A percentile compares a stretch with the other conserved stretches of the same genome.
These are phyloP conservation scores for Starmera dryadoides DNA, from an alignment of 805 yeast genomes.

Conservation along the genomic window DNA sequence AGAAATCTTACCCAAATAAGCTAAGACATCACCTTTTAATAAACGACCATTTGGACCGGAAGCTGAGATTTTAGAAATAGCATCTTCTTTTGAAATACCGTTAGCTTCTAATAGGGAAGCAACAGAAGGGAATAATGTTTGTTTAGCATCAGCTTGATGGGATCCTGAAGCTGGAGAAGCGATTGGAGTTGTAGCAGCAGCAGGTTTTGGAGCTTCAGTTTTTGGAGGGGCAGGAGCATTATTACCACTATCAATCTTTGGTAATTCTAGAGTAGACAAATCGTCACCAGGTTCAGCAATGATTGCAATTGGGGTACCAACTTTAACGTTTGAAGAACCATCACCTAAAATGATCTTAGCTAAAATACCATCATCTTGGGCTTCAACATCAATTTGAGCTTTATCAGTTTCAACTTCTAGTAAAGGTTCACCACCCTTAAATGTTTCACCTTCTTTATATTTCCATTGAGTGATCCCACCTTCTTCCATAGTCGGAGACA, in stretches of 20 bases:
- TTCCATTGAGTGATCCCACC: slow-evolving; percentile 94
- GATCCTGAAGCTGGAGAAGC: slow-evolving; percentile 6
- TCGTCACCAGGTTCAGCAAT: slow-evolving; percentile 88
- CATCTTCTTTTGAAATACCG: slow-evolving; percentile 61
- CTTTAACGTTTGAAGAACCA: slow-evolving; percentile 77
- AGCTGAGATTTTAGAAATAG: slow-evolving; percentile 64
- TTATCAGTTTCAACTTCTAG: slow-evolving; percentile 84
- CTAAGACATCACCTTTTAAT: slow-evolving; percentile 86
- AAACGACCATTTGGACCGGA: slow-evolving; percentile 87
- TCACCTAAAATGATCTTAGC: slow-evolving; percentile 64
- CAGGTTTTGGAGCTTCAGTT: slow-evolving; percentile 16
- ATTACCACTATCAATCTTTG: slow-evolving; percentile 30
- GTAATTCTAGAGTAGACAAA: slow-evolving; percentile 52
- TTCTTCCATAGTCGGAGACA: slow-evolving; percentile 98
- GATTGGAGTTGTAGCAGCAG: slow-evolving; percentile 12
- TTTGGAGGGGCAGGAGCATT: slow-evolving; percentile 9
- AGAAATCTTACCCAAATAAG: slow-evolving; percentile 69
- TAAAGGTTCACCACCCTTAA: slow-evolving; percentile 75
- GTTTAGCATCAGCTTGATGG: slow-evolving; percentile 52
- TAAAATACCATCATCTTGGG: slow-evolving; percentile 85
- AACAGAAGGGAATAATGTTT: slow-evolving; percentile 75
- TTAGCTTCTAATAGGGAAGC: slow-evolving; percentile 53
- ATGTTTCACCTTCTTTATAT: slow-evolving; percentile 66
- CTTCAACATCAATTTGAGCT: slow-evolving; percentile 78
- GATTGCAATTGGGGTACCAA: slow-evolving; percentile 86